phyloP scores from a whole-genome alignment of 2,329 filamentous ascomycete genomes.

The Orbilia javanica region DNA sequence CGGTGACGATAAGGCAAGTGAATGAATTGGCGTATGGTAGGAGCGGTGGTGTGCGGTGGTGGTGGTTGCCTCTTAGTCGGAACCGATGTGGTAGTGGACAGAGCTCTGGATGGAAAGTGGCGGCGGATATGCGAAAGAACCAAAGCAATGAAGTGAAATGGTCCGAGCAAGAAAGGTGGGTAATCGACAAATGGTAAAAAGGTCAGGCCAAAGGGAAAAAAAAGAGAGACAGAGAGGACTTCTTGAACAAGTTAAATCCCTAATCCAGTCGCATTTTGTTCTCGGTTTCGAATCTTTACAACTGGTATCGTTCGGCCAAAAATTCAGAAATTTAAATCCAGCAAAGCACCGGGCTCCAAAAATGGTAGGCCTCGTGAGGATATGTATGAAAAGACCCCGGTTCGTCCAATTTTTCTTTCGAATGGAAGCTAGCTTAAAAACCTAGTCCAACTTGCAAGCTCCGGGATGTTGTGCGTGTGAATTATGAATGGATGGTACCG shows the following conservation, averaged over 20 bases:
- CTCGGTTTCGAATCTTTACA: constrained; percentile 16
- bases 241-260: constrained; percentile 4
- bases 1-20: not conserved
- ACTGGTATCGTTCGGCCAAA: not conserved
- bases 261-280: constrained; percentile 55
- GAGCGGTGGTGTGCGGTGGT: not conserved
- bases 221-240: not conserved
- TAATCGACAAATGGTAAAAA: not conserved
- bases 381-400: constrained; percentile 35
- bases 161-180: constrained; percentile 4
- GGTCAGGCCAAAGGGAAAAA: not conserved
- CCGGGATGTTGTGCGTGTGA: too few species aligned
- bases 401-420: not conserved
- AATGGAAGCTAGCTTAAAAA: constrained; percentile 14
- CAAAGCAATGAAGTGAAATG: not conserved
- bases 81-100: not conserved
- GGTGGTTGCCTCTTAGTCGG: too few species aligned
- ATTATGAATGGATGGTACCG: not conserved
- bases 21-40: not conserved
- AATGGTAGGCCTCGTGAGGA: constrained; percentile 41
- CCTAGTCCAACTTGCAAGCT: constrained; percentile 16
- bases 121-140: constrained; percentile 3
- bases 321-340: not conserved
- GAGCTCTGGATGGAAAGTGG: constrained; percentile 8
- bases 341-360: constrained; percentile 23